Percentiles rank a stretch among this genome's conserved stretches.
Evolutionary conservation across 768 basidiomycete species (phyloP).

Genomic region (Lactifluus pinguis): DNA sequence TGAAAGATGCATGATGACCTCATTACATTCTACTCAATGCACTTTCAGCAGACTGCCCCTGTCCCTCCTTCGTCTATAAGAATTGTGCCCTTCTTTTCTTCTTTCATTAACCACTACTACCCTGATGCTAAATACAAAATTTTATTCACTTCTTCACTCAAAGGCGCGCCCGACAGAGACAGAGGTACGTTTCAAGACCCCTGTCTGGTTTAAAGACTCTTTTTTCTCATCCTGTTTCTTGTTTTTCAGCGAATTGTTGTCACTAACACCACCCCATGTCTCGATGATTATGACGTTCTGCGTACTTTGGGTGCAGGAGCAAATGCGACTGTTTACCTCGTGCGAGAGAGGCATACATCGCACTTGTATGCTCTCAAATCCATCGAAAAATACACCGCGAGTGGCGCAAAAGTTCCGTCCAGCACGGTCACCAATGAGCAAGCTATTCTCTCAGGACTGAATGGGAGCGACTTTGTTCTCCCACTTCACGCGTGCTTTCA

Average conservation of each 20-base stretch:
- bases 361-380: slow-evolving; percentile 13
- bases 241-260: background rate
- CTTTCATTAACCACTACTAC: background rate
- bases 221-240: background rate
- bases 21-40: background rate
- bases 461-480: slow-evolving; percentile 6
- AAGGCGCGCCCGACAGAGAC: background rate
- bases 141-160: background rate
- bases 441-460: background rate
- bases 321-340: slow-evolving; percentile 13
- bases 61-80: background rate
- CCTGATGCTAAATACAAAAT: slow-evolving; percentile 3
- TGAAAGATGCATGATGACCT: background rate
- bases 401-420: background rate
- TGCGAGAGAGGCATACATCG: slow-evolving; percentile 7
- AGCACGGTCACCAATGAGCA: slow-evolving; percentile 2
- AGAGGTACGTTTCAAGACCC: background rate
- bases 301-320: slow-evolving; percentile 5
- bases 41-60: background rate
- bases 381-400: background rate
- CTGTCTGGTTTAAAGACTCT: background rate
- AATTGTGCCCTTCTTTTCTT: background rate
- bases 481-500: slow-evolving; percentile 15
- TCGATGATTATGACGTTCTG: slow-evolving; percentile 11
- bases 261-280: background rate